Percentiles rank a stretch among this genome's conserved stretches.
Evolutionary conservation across 2,329 filamentous ascomycete species (phyloP).

Genomic region (Catunica adiposa): DNA sequence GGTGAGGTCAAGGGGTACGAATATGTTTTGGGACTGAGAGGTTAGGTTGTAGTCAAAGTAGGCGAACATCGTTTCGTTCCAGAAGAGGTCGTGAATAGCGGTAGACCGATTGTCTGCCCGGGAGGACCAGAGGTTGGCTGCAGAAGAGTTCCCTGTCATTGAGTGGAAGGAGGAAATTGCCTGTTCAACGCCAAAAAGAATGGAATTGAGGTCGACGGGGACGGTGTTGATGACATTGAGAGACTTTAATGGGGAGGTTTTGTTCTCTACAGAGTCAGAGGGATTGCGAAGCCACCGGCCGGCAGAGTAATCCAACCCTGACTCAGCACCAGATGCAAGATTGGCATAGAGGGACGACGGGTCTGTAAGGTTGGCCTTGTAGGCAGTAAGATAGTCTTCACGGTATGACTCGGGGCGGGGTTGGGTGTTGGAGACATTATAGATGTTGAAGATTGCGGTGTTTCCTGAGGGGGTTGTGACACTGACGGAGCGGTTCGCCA

Average conservation of each 20-base stretch:
- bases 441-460: slow-evolving; percentile 38
- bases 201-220: slow-evolving; percentile 51
- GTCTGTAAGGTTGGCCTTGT: slow-evolving; percentile 33
- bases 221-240: slow-evolving; percentile 42
- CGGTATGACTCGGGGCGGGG: slow-evolving; percentile 51
- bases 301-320: slow-evolving; percentile 46
- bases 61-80: slow-evolving; percentile 44
- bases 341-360: slow-evolving; percentile 40
- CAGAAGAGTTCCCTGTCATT: slow-evolving; percentile 32
- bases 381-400: slow-evolving; percentile 48
- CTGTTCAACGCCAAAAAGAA: slow-evolving; percentile 49
- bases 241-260: slow-evolving; percentile 48
- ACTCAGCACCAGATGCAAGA: slow-evolving; percentile 48
- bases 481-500: slow-evolving; percentile 40
- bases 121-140: slow-evolving; percentile 31
- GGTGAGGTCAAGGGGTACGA: slow-evolving; percentile 20
- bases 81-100: slow-evolving; percentile 47
- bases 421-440: slow-evolving; percentile 46
- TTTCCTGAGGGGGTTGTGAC: slow-evolving; percentile 25
- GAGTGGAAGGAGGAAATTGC: slow-evolving; percentile 39
- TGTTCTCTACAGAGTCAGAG: slow-evolving; percentile 38
- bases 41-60: slow-evolving; percentile 58
- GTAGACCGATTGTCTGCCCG: slow-evolving; percentile 37
- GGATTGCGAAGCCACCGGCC: slow-evolving; percentile 41
- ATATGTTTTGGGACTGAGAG: slow-evolving; percentile 37